These are phyloP conservation scores for Meira nashicola DNA, from an alignment of 1,284 basidiomycete genomes.

Conservation along the genomic window DNA sequence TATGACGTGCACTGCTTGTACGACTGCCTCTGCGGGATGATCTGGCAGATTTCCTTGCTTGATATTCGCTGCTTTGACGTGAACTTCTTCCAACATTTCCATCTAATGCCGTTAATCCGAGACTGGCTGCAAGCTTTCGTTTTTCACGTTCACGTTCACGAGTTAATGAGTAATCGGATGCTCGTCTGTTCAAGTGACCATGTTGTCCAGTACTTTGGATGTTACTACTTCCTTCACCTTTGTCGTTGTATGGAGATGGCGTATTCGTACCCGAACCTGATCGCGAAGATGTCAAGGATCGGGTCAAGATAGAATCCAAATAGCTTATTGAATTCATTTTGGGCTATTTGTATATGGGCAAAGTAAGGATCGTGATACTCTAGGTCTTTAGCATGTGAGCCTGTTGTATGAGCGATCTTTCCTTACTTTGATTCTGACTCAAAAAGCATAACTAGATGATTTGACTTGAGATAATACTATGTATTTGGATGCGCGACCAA, in stretches of 20 bases:
- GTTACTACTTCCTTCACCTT: too few relatives aligned
- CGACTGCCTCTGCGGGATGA: conserved; percentile 6
- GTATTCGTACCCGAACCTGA: conserved; percentile 3
- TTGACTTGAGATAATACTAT: too few relatives aligned
- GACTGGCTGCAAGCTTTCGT: neutral
- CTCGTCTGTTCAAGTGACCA: conserved; percentile 3
- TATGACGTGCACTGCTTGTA: neutral
- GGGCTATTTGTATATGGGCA: neutral
- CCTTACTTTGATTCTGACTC: too few relatives aligned
- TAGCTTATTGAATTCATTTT: conserved; percentile 43
- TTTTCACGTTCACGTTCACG: conserved; percentile 6
- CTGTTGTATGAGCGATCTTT: too few relatives aligned
- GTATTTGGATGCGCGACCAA: too few relatives aligned
- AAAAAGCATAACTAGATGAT: too few relatives aligned
- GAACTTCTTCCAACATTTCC: neutral
- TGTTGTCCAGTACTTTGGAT: neutral
- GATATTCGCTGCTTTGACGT: neutral
- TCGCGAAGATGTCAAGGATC: conserved; percentile 22
- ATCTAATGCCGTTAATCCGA: conserved; percentile 5
- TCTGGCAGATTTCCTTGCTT: neutral
- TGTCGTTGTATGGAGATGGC: neutral
- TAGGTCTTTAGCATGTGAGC: too few relatives aligned
- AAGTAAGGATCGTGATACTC: too few relatives aligned
- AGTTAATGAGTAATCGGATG: conserved; percentile 11
- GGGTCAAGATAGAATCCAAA: conserved; percentile 39